Percentiles rank a stretch among this genome's conserved stretches.
These are phyloP conservation scores for Auricularia heimuer DNA, from an alignment of 768 basidiomycete species.

Conservation along the genomic window DNA sequence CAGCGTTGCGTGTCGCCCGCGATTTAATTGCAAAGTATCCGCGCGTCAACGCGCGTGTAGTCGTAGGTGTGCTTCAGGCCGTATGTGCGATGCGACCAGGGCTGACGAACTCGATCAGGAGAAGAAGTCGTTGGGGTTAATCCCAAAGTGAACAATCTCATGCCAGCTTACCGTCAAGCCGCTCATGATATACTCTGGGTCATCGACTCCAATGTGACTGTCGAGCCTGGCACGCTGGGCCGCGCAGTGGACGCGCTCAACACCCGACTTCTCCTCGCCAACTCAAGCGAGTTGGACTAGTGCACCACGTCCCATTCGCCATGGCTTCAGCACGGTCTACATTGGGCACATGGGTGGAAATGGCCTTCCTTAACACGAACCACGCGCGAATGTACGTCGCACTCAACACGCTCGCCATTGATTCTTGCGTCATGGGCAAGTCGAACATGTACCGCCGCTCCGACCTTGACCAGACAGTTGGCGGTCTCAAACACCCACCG, in stretches of 20 bases:
- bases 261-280: slow-evolving; percentile 15
- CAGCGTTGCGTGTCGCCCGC: slow-evolving; percentile 74
- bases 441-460: slow-evolving; percentile 89
- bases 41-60: slow-evolving; percentile 54
- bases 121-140: slow-evolving; percentile 83
- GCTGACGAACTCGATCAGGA: slow-evolving; percentile 33
- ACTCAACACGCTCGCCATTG: slow-evolving; percentile 78
- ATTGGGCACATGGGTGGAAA: slow-evolving; percentile 79
- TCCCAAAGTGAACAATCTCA: slow-evolving; percentile 95
- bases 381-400: slow-evolving; percentile 98
- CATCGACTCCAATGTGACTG: slow-evolving; percentile 88
- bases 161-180: slow-evolving; percentile 73
- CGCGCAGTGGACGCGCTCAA: slow-evolving; percentile 72
- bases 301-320: slow-evolving; percentile 94
- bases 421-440: slow-evolving; percentile 96
- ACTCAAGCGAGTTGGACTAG: slow-evolving; percentile 55
- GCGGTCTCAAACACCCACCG: slow-evolving; percentile 43
- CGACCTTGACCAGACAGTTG: slow-evolving; percentile 70
- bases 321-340: slow-evolving; percentile 51
- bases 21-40: slow-evolving; percentile 76
- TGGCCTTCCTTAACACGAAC: slow-evolving; percentile 91
- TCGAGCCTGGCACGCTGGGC: slow-evolving; percentile 66
- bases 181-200: slow-evolving; percentile 90
- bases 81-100: not conserved
- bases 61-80: slow-evolving; percentile 50